A percentile compares a stretch with the other conserved stretches of the same genome.
Evolutionary conservation across 2,329 filamentous ascomycete genomes (phyloP).

Genomic region (Claviceps africana): DNA sequence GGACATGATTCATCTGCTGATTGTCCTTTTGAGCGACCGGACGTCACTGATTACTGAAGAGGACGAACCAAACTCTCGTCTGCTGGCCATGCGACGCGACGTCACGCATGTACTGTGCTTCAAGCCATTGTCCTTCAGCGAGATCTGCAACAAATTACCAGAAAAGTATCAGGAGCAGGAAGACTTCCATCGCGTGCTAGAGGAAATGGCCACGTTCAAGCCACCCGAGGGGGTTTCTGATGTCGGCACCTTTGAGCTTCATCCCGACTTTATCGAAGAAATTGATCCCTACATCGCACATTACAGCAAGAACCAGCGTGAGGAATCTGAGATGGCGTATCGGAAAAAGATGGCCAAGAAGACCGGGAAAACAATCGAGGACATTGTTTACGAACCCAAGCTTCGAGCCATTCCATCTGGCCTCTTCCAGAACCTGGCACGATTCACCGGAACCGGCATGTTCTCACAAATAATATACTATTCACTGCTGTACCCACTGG

Average conservation of each 20-base stretch:
- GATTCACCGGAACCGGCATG: conserved; percentile 69
- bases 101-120: conserved; percentile 92
- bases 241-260: conserved; percentile 86
- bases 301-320: conserved; percentile 91
- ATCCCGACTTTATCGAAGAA: conserved; percentile 69
- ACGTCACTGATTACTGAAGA: conserved; percentile 60
- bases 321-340: conserved; percentile 85
- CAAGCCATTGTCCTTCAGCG: conserved; percentile 88
- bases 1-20: conserved; percentile 87
- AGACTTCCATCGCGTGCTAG: conserved; percentile 70
- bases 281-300: conserved; percentile 94
- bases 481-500: conserved; percentile 66
- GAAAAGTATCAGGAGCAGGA: conserved; percentile 84
- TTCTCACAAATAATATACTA: conserved; percentile 89
- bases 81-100: conserved; percentile 68
- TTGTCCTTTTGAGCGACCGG: conserved; percentile 80
- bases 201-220: conserved; percentile 80
- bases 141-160: conserved; percentile 71
- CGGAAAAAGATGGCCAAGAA: conserved; percentile 77
- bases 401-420: conserved; percentile 63
- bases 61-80: conserved; percentile 49
- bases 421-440: conserved; percentile 60
- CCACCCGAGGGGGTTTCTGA: conserved; percentile 84
- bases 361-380: conserved; percentile 63
- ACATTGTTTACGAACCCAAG: conserved; percentile 85